phyloP scores from a whole-genome alignment of 2,329 filamentous ascomycete genomes.

The Colletotrichum lindemuthianum region DNA sequence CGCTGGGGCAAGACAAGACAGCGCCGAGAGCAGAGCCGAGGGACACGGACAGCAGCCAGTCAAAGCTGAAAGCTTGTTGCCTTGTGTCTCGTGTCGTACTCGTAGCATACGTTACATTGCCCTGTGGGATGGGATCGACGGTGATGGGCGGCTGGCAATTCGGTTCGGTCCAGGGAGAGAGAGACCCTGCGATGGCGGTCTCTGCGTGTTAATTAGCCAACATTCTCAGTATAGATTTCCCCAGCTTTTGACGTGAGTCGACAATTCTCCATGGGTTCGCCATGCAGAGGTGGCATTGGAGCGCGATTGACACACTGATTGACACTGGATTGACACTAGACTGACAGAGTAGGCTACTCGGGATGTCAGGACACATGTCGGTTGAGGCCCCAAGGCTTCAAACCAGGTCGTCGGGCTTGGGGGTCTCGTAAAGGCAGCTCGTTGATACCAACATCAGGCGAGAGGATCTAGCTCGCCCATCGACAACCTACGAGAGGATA shows the following conservation, averaged over 20 bases:
- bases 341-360: no score
- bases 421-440: constrained; percentile 6
- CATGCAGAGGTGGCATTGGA: neutral
- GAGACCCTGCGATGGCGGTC: constrained; percentile 7
- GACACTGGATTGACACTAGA: neutral
- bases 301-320: neutral
- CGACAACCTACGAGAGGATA: constrained; percentile 4
- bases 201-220: no score
- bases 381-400: neutral
- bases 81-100: constrained; percentile 21
- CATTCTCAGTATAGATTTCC: neutral
- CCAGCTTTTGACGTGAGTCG: neutral
- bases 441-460: neutral
- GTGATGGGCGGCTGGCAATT: neutral
- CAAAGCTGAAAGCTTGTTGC: constrained; percentile 5
- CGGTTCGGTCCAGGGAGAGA: neutral
- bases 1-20: constrained; percentile 7
- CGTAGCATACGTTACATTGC: constrained; percentile 23
- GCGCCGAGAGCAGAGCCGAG: constrained; percentile 24
- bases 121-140: neutral
- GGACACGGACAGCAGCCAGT: neutral
- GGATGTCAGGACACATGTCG: neutral
- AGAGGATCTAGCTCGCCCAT: neutral
- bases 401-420: constrained; percentile 8
- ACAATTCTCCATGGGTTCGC: neutral